Base-by-base conservation (phyloP, 495 filamentous ascomycete genomes). In the Aspergillus baeticus region DNA sequence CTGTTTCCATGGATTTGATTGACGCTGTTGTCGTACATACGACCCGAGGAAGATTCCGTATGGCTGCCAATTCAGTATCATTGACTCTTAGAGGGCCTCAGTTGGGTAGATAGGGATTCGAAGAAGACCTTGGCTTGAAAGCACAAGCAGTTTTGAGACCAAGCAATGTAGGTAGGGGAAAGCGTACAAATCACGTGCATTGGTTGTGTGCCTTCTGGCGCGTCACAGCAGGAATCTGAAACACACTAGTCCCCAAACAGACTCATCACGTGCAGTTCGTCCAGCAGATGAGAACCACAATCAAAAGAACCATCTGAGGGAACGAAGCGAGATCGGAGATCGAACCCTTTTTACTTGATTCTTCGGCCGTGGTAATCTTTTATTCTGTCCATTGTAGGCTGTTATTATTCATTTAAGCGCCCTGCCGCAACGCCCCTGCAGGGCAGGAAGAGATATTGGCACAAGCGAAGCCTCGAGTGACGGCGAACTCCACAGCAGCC, bases 161-260 rank as follows among this genome's bases (percentile, higher is more conserved):
- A n/a, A n/a, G n/a, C n/a, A n/a, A n/a, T n/a, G n/a, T n/a, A n/a
- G n/a, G 8, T 29, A 8, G 26, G 8, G 26, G 26, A 29, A 29
- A 3, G 8, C 4, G 26, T 29, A 8, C 4, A 4, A 8, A 29
- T 29, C 26, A 29, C 26, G 26, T 29, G 26, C 26, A 29, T 3
- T 8, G 26, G n/a, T 8, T 29, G 4, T 29, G 26, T 29, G n/a
- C 26, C 26, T 29, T 29, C 26, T 29, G 26, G 26, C 26, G 26
- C 26, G 26, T 29, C 26, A 29, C 26, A 29, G 26, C 26, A 8
- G 26, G 13, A 15, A 65, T 53, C 62, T 73, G 71, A 74, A 72
- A 73, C 71, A 67, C 71, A 59, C 69, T 67, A 71, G 41, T 10
- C 57, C 65, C 55, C 62, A 60, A 63, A 64, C 42, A 49, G 51